Percentiles rank a stretch among this genome's conserved stretches.
Evolutionary conservation across 495 filamentous ascomycete species (phyloP).

Genomic region (Letharia columbiana): DNA sequence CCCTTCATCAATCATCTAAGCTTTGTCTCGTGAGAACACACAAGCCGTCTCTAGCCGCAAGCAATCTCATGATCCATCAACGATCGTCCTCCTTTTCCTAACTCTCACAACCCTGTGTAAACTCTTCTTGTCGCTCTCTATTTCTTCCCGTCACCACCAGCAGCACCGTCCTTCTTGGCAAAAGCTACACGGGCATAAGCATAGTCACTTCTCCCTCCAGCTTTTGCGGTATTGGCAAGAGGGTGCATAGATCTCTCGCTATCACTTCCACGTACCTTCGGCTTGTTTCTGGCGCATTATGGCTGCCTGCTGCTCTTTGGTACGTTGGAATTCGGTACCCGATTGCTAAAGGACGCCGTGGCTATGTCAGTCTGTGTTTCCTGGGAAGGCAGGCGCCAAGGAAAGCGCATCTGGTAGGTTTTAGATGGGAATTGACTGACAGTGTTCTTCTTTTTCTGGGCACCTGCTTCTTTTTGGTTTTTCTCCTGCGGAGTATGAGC

Average conservation of each 20-base stretch:
- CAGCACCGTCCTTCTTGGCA: constrained; percentile 26
- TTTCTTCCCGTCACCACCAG: constrained; percentile 22
- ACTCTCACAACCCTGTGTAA: not conserved
- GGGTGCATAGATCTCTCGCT: not conserved
- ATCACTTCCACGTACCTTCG: constrained; percentile 48
- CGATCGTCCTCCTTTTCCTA: not conserved
- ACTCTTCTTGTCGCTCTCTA: constrained; percentile 5
- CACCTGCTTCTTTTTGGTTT: constrained; percentile 10
- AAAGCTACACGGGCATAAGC: constrained; percentile 21
- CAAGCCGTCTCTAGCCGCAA: not conserved
- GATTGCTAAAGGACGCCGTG: constrained; percentile 36
- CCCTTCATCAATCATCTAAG: not conserved
- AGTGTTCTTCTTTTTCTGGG: constrained; percentile 56
- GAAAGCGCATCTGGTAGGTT: not conserved
- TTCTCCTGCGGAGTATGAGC: constrained; percentile 30
- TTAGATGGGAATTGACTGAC: constrained; percentile 26
- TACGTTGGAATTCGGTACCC: constrained; percentile 59
- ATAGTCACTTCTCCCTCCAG: not conserved
- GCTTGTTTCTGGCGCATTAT: constrained; percentile 90
- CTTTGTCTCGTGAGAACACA: not conserved
- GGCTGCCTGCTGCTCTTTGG: constrained; percentile 67
- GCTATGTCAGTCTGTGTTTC: not conserved
- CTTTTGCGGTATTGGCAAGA: not conserved
- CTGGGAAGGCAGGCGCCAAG: not conserved
- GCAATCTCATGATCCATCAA: not conserved